Conservation (phyloP, 768 basidiomycete genomes). For the Scleroderma citrinum region DNA sequence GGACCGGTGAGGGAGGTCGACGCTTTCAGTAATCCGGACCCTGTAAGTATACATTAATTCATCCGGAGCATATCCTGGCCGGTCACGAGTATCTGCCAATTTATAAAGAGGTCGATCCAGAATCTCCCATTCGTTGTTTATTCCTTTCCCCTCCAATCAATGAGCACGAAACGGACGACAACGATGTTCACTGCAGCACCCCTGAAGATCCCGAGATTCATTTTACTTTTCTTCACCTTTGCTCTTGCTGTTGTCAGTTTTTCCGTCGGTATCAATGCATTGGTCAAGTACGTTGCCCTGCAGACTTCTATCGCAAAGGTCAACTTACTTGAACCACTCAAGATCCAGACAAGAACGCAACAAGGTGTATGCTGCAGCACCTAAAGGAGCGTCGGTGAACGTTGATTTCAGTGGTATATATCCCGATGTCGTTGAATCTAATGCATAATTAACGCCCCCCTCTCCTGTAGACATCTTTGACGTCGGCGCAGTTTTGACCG, state of each 20-base stretch:
- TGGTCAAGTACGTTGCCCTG: constrained; percentile 14
- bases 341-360: constrained; percentile 12
- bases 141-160: not conserved
- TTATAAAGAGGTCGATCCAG: not conserved
- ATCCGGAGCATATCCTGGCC: not conserved
- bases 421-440: not conserved
- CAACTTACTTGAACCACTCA: not conserved
- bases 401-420: constrained; percentile 10
- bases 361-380: constrained; percentile 5
- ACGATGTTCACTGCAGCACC: constrained; percentile 7
- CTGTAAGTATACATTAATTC: not conserved
- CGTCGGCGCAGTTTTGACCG: constrained; percentile 33
- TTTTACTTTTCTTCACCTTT: constrained; percentile 25
- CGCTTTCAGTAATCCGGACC: not conserved
- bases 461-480: constrained; percentile 32
- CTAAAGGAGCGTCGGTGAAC: constrained; percentile 5
- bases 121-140: not conserved
- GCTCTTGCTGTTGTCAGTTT: constrained; percentile 22
- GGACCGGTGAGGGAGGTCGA: not conserved
- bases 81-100: not conserved
- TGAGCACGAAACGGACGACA: not conserved
- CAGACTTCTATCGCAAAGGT: not conserved
- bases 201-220: constrained; percentile 10
- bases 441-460: not conserved
- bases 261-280: constrained; percentile 15